Base-by-base conservation (phyloP, 1,284 basidiomycete genomes). In the Heterobasidion occidentale region DNA sequence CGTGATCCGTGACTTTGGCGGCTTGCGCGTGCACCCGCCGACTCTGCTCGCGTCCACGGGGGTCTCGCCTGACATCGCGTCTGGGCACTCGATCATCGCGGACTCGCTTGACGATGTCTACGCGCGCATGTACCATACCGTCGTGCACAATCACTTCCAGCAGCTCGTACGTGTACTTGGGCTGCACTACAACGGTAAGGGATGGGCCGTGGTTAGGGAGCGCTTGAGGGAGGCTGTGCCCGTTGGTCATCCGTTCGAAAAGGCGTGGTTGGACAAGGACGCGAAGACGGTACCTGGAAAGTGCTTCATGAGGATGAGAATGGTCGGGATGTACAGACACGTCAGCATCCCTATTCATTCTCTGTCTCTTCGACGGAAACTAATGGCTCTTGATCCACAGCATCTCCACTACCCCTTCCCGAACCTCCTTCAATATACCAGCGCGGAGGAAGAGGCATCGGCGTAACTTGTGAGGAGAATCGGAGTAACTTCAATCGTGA, bases 1-100 rank as follows among this genome's bases (percentile, higher is more conserved):
- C 64, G 71, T 79, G 58, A 73, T 81, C 34, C 74, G 78, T 19
- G 79, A 81, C 59, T 79, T 79, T 64, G 78, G 78, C n/a, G 79
- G 79, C 1, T 63, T 81, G 38, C 73, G 76, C 11, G 71, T 81
- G 12, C 79, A 80, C 59, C 71, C 68, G 7, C 70, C 71, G 36
- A 77, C 77, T 14, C 67, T 80, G 9, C 70, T 72, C 52, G 68
- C 68, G 5, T 71, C 77, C 5, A 79, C 78, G 0, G 77, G 76
- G 7, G 72, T 79, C 11, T 68, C 77, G 45, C 62, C 78, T 3
- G 76, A 78, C 52, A 74, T 75, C 51, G 63, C 74, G 36, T 68
- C 70, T 36, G 76, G 75, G 4, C 77, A 80, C 61, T 78, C 76
- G 9, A 77, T 80, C 56, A 70, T 78, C 36, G 75, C 77, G 6